Base-by-base conservation (phyloP, 345 rosid species). In the Reutealis trisperma region DNA sequence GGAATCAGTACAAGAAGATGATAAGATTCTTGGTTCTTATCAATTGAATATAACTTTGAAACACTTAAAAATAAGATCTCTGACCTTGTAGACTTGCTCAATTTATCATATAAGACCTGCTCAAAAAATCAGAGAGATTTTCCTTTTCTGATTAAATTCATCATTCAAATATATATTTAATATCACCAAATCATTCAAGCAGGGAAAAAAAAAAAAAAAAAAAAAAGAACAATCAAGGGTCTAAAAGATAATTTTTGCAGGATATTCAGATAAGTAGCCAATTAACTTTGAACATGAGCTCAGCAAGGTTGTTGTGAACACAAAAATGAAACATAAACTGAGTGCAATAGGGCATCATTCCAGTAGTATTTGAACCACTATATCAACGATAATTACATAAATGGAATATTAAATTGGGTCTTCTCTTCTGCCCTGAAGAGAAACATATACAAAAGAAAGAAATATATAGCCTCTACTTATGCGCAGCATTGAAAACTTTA, bases 1-100 rank as follows among this genome's bases (percentile, higher is more conserved):
- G 22, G 49, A 58, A 74, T 63, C 73, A 70, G 30, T 59, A 49
- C 54, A 9, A 5, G 25, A 44, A 25, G 22, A 61, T 64, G 61
- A 44, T 22, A 4, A 12, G 19, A 63, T 54, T 60, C 63, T 34
- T 19, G 27, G 16, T 25, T 51, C 34, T 67, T 27, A 76, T 22
- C 59, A 18, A 34, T 14, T 62, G 14, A 42, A 18, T 19, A 45
- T 5, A 10, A 63, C 34, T 34, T 55, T 8, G 32, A 32, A 52
- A 71, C 27, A 24, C 6, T 18, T 16, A 49, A 55, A 49, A 55
- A 66, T 24, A 67, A 22, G 30, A 71, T 65, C 37, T 54, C 80
- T 71, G 57, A 82, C 84, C 83, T 84, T 84, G 64, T 79, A 68
- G 87, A 77, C 57, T 76, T 81, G 62, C 51, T 67, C 55, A 78